Conservation (phyloP, 2,329 filamentous ascomycete species). For the Ascochyta fabae region DNA sequence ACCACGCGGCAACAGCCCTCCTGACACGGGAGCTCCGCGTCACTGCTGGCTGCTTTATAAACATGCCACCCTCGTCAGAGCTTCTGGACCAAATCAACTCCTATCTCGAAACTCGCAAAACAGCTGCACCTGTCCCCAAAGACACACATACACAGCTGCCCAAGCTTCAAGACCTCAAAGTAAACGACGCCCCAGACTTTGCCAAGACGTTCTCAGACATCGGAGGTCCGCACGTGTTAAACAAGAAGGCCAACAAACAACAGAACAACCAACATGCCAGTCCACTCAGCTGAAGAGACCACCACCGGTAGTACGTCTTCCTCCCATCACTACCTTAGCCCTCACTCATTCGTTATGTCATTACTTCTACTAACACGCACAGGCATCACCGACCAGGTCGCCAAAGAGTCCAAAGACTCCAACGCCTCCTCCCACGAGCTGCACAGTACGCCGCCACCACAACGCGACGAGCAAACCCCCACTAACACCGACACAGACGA, state of each 20-base stretch:
- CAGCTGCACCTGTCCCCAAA: not conserved
- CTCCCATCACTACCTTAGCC: not conserved
- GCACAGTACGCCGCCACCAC: slow-evolving; percentile 34
- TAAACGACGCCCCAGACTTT: slow-evolving; percentile 3
- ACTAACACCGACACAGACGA: slow-evolving; percentile 23
- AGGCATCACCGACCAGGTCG: slow-evolving; percentile 55
- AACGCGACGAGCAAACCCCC: slow-evolving; percentile 9
- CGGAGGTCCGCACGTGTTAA: slow-evolving; percentile 14
- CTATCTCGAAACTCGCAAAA: slow-evolving; percentile 5
- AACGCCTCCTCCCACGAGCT: slow-evolving; percentile 46
- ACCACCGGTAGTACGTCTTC: slow-evolving; percentile 47
- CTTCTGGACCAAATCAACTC: slow-evolving; percentile 17
- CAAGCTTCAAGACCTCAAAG: slow-evolving; percentile 4
- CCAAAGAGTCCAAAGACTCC: slow-evolving; percentile 53
- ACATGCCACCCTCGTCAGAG: slow-evolving; percentile 12
- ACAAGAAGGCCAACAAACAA: slow-evolving; percentile 10
- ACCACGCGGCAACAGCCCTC: slow-evolving; percentile 25
- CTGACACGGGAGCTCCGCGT: slow-evolving; percentile 12
- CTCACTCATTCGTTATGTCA: no score
- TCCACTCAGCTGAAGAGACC: slow-evolving; percentile 51
- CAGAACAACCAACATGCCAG: slow-evolving; percentile 46
- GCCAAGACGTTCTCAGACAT: slow-evolving; percentile 16
- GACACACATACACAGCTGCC: not conserved
- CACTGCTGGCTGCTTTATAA: slow-evolving; percentile 27
- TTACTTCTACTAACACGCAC: not conserved